These are phyloP conservation scores for Ceriops zippeliana DNA, from an alignment of 345 rosid species.

Conservation along the genomic window DNA sequence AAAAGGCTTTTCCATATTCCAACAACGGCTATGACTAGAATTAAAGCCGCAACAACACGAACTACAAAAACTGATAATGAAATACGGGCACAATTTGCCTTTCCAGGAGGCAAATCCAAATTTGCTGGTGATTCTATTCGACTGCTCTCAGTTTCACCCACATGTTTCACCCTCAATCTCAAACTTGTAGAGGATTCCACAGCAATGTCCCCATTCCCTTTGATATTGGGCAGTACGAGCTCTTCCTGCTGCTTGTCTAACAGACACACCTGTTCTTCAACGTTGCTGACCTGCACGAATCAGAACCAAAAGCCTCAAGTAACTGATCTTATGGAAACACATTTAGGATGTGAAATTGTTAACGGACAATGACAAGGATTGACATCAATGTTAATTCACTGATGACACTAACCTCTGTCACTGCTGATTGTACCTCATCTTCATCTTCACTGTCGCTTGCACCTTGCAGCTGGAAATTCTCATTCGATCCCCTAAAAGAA, in stretches of 20 bases:
- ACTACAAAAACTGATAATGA: conserved; percentile 11
- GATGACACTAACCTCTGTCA: conserved; percentile 42
- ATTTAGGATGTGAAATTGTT: background rate
- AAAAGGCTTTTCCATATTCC: conserved; percentile 20
- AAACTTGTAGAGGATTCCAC: conserved; percentile 20
- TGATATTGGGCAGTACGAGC: conserved; percentile 5
- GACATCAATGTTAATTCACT: background rate
- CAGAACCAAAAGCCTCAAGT: background rate
- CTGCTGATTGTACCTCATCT: conserved; percentile 42
- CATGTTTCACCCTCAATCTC: conserved; percentile 30
- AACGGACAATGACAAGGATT: background rate
- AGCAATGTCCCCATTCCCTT: conserved; percentile 14
- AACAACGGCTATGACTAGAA: conserved; percentile 7
- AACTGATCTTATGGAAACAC: background rate
- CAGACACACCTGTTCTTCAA: conserved; percentile 4
- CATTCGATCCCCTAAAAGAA: background rate
- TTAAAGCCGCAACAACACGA: conserved; percentile 13
- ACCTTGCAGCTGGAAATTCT: conserved; percentile 16
- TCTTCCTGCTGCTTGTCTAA: conserved; percentile 18
- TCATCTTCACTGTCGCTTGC: conserved; percentile 24
- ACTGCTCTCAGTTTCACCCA: conserved; percentile 6
- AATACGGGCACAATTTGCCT: background rate
- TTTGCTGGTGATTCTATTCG: conserved; percentile 11
- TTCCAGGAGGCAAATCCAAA: conserved; percentile 1
- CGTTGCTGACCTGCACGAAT: conserved; percentile 32